Conservation (phyloP, 1,284 basidiomycete species). For the Ganoderma meredithae region DNA sequence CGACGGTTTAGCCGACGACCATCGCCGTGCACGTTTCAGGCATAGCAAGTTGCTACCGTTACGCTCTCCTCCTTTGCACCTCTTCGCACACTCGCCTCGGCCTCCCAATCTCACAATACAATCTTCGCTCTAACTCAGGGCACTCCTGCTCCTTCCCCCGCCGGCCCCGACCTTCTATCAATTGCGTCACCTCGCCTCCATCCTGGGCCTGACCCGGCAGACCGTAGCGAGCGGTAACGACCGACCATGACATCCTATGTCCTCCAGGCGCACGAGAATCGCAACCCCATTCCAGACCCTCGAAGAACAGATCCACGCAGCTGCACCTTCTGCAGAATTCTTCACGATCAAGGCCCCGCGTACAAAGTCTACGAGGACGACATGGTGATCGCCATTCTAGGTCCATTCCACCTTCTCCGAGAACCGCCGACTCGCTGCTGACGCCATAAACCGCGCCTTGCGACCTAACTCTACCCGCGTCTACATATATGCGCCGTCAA, state of each 20-base stretch:
- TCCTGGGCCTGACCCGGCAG: background rate
- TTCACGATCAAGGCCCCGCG: slow-evolving; percentile 54
- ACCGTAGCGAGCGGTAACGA: background rate
- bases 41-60: slow-evolving; percentile 1
- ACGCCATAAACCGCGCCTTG: background rate
- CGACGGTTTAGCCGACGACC: background rate
- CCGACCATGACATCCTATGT: slow-evolving; percentile 73
- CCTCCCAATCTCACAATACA: background rate
- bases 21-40: background rate
- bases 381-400: slow-evolving; percentile 73
- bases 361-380: slow-evolving; percentile 70
- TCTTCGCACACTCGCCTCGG: background rate
- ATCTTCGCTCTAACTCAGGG: background rate
- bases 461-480: background rate
- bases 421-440: background rate
- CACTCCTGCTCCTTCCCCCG: background rate
- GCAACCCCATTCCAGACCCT: slow-evolving; percentile 45
- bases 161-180: background rate
- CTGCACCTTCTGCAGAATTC: slow-evolving; percentile 73
- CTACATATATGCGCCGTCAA: background rate
- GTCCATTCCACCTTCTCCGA: slow-evolving; percentile 42
- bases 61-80: background rate
- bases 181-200: background rate
- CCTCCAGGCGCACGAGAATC: slow-evolving; percentile 65
- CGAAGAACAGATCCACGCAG: slow-evolving; percentile 52